Base-by-base conservation (phyloP, 352 stramenopile species). In the Aphanomyces cochlioides region DNA sequence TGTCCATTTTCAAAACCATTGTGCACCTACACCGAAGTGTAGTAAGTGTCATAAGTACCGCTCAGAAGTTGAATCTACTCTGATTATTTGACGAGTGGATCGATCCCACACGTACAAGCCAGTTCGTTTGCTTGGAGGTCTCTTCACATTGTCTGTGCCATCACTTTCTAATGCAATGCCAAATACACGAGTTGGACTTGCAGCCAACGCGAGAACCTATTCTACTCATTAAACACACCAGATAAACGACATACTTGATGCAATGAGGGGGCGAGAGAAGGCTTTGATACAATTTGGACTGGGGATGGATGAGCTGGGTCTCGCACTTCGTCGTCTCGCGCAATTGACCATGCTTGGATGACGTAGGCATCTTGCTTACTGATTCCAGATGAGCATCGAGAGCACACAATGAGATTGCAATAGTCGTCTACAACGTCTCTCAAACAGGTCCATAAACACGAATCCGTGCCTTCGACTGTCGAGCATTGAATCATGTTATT, bases 401-500 rank as follows among this genome's bases (percentile, higher is more conserved):
- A 74, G 12, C 80, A 83, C 10, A 92, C 66, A 43, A 88, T 75
- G 34, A 93, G 43, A 3, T 78, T 74, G 36, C 77, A 69, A 1
- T 76, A 79, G 21, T 50, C 19, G 3, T 69, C 40, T 34, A 61
- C 8, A 41, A 7, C 28, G 28, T 28, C 28, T 28, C 28, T 28
- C 39, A 17, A 13, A 7, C 43, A n/a, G 7, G 19, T 61, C 54
- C 17, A 21, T 5, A 17, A n/a, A 61, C 54, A 40, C 34, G 12
- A 61, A 7, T 39, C 12, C 7, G 21, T 41, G 43, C 54, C 21
- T 61, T 90, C 84, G n/a, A 80, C 84, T 48, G 74, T 76, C 2
- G 69, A 48, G 63, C 79, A 89, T 28, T 74, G 73, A 56, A 93
- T 69, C 5, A 63, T 59, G 28, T 89, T 83, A 0, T 67, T 67